Percentiles rank a stretch among this genome's conserved stretches.
phyloP scores from a whole-genome alignment of 2,329 filamentous ascomycete genomes.

The Cryphonectria japonica region DNA sequence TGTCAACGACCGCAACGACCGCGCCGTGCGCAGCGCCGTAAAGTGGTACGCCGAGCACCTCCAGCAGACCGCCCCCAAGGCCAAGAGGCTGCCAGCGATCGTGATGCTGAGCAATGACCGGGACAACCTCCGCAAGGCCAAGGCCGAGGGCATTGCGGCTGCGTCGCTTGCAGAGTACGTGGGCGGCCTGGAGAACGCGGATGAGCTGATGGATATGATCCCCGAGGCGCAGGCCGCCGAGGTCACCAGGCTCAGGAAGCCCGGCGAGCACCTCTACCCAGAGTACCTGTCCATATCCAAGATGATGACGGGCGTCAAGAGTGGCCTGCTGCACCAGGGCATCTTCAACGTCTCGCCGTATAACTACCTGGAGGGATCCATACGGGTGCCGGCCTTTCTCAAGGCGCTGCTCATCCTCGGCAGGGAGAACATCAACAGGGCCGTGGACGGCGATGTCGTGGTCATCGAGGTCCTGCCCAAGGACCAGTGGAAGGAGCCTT shows the following conservation, averaged over 20 bases:
- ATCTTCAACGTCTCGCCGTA: slow-evolving; percentile 96
- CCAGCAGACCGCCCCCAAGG: slow-evolving; percentile 56
- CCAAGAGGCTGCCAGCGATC: slow-evolving; percentile 69
- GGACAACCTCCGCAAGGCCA: slow-evolving; percentile 83
- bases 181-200: slow-evolving; percentile 78
- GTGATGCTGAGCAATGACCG: slow-evolving; percentile 95
- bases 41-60: slow-evolving; percentile 91
- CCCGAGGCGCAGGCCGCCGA: slow-evolving; percentile 71
- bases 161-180: slow-evolving; percentile 78
- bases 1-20: slow-evolving; percentile 96
- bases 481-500: slow-evolving; percentile 96
- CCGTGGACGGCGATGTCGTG: slow-evolving; percentile 88
- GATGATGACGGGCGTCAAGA: slow-evolving; percentile 92
- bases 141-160: slow-evolving; percentile 72
- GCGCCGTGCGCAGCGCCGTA: slow-evolving; percentile 82
- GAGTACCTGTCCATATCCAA: slow-evolving; percentile 89
- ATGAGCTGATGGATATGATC: slow-evolving; percentile 90
- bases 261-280: slow-evolving; percentile 75
- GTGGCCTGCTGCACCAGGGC: slow-evolving; percentile 87
- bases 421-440: slow-evolving; percentile 93
- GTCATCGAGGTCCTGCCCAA: slow-evolving; percentile 91
- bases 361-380: slow-evolving; percentile 94
- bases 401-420: slow-evolving; percentile 87
- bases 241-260: slow-evolving; percentile 65
- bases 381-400: slow-evolving; percentile 87